Evolutionary conservation across 495 filamentous ascomycete species (phyloP).

Genomic region (Talaromyces wortmannii): DNA sequence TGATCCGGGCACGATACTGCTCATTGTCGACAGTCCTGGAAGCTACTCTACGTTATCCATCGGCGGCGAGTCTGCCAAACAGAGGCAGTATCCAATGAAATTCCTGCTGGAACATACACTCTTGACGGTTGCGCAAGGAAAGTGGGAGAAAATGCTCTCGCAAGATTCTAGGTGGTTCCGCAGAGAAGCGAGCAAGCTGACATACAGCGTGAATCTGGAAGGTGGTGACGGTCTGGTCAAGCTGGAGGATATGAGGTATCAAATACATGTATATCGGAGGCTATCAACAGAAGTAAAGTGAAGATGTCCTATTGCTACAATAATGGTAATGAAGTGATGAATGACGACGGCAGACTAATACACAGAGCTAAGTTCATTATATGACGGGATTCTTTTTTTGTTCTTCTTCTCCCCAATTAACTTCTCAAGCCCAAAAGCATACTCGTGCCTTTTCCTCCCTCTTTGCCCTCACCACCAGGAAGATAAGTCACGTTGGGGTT

Average conservation of each 20-base stretch:
- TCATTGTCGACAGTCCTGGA: conserved; percentile 90
- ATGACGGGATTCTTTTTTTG: neutral
- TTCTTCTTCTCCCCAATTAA: conserved; percentile 11
- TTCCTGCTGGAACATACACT: conserved; percentile 86
- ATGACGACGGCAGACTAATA: conserved; percentile 2
- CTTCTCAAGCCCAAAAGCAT: conserved; percentile 55
- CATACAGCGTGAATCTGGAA: conserved; percentile 61
- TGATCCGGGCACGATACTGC: conserved; percentile 54
- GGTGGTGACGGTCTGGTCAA: conserved; percentile 31
- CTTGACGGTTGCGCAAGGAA: conserved; percentile 39
- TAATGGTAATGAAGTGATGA: conserved; percentile 2
- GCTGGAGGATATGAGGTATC: conserved; percentile 92
- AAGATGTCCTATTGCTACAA: conserved; percentile 9
- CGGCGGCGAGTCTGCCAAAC: conserved; percentile 11
- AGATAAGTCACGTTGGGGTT: conserved; percentile 98
- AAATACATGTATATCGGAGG: conserved; percentile 70
- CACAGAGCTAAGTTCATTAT: neutral
- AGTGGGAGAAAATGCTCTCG: conserved; percentile 65
- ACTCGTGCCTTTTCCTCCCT: conserved; percentile 54
- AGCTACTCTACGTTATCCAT: conserved; percentile 78
- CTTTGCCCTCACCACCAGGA: conserved; percentile 63
- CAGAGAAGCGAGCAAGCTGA: conserved; percentile 52
- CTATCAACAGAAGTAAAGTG: conserved; percentile 8
- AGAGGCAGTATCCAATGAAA: conserved; percentile 84
- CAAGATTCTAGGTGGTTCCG: conserved; percentile 81